Base-by-base conservation (phyloP, 1,139 yeast genomes). In the Candida sp. region DNA sequence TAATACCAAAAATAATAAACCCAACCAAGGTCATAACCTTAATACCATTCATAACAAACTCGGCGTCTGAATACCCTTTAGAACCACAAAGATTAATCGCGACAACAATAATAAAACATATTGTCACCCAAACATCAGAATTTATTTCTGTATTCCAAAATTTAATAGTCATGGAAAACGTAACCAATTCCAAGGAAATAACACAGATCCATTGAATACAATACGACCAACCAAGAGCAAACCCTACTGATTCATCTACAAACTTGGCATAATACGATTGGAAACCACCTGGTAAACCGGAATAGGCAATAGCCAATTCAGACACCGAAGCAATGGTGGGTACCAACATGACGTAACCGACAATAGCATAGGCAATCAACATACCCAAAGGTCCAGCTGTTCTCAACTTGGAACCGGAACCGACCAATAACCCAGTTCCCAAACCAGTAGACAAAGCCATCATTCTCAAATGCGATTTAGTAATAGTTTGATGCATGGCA, bases 221-320 rank as follows among this genome's bases (percentile, higher is more conserved):
- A 53, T 69, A 69, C 51, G 68, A 68, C 72, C 73, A 68, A 15
- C 72, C 72, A 61, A 69, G 65, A 35, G 73, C 69, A 50, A 68
- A 69, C 39, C 71, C 70, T 55, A 66, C 60, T 4, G 70, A 63
- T 19, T 66, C 61, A 49, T 67, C 70, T 35, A 68, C 52, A 44
- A 69, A 68, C 36, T 68, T 53, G 7, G 72, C 64, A 46, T 64
- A 66, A 49, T 64, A 68, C 8, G 73, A 68, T 32, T 64, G 67
- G 47, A 69, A 69, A 4, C 73, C 70, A 22, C 75, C 74, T 27
- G 68, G 56, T 29, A 69, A 66, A 3, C 53, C 53, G 3, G 75
- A 73, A 53, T 66, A 68, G 9, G 71, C 66, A 5, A 66, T 65
- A 9, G 73, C 72, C 51, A 69, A 57, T 50, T 69, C 74, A 7